Evolutionary conservation across 2,329 filamentous ascomycete genomes (phyloP), one percentile per base, ranked within the genome.

Genomic region (Calonectria pseudoturangicola): DNA sequence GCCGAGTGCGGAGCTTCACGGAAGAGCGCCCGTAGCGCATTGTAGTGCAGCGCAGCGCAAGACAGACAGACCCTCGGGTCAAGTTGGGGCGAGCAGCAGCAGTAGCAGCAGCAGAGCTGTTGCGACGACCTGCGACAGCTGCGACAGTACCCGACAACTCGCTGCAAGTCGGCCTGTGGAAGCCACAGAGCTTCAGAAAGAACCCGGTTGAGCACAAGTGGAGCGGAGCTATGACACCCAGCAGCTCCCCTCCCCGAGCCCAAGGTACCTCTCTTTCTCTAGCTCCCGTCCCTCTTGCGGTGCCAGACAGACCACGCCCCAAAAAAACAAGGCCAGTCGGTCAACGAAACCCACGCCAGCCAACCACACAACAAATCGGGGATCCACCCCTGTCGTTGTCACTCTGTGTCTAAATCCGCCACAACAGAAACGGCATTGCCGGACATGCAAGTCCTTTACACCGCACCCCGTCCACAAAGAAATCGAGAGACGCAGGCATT

Each of bases 1-100:
- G 51, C 50, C 30, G 54, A 68, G 47, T 48, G 60, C 68, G 62
- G 68, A 66, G 62, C 39, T 56, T 65, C 50, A 43, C 50, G 65
- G 50, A 36, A 58, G 54, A 58, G 30, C 33, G 33, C 54, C 54
- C 54, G 54, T 58, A 54, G 50, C 50, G 48, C 48, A 51, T 12
- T 51, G 25, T 4, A 36, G 30, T 3, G 30, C 48, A 51, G 25
- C 21, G 12, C 13, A 36, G 30, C 4, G 30, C 30, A 33, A 33
- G 30, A 33, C 30, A 25, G 39, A 41, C 25, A n/a, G 58, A 62
- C 21, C n/a, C 25, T 41, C 58, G 58, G 58, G 58, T 45, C 39
- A 45, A 30, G 39, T 62, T 62, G 58, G 39, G 36, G 58, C 58
- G 58, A 62, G 58, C 27, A 30, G 21, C 6, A 43, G 41, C 15